Conservation (phyloP, 768 basidiomycete genomes). For the Tulasnella calospora region DNA sequence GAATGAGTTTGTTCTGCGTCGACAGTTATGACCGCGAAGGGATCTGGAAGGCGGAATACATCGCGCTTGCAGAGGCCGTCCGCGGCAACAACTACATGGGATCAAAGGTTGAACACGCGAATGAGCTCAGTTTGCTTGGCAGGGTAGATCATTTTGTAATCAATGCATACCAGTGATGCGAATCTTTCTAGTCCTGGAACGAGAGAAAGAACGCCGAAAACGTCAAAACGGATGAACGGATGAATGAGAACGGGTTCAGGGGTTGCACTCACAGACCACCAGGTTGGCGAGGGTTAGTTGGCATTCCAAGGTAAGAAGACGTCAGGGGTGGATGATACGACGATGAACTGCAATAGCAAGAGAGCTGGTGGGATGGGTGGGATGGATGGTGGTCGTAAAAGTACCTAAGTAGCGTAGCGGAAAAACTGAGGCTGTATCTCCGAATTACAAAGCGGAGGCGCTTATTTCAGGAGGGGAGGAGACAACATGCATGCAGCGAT, state of each 20-base stretch:
- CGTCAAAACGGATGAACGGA: neutral
- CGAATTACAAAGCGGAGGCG: slow-evolving; percentile 2
- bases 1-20: slow-evolving; percentile 97
- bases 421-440: slow-evolving; percentile 3
- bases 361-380: neutral
- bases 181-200: slow-evolving; percentile 28
- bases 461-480: neutral
- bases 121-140: neutral
- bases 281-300: slow-evolving; percentile 24
- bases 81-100: slow-evolving; percentile 77
- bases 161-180: slow-evolving; percentile 28
- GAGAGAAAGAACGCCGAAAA: neutral
- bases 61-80: slow-evolving; percentile 91
- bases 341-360: neutral
- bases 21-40: slow-evolving; percentile 96
- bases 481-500: neutral
- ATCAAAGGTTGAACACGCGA: neutral
- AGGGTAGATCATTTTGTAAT: neutral
- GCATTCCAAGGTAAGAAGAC: slow-evolving; percentile 10
- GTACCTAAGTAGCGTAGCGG: slow-evolving; percentile 4
- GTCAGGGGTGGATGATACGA: neutral
- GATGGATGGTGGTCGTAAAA: slow-evolving; percentile 3
- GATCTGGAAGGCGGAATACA: slow-evolving; percentile 93
- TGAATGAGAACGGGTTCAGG: neutral
- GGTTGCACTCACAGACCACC: slow-evolving; percentile 21